Evolutionary conservation across 257 asterid species (phyloP), one percentile per base, ranked within the genome.

Genomic region (Ehretia macrophylla): DNA sequence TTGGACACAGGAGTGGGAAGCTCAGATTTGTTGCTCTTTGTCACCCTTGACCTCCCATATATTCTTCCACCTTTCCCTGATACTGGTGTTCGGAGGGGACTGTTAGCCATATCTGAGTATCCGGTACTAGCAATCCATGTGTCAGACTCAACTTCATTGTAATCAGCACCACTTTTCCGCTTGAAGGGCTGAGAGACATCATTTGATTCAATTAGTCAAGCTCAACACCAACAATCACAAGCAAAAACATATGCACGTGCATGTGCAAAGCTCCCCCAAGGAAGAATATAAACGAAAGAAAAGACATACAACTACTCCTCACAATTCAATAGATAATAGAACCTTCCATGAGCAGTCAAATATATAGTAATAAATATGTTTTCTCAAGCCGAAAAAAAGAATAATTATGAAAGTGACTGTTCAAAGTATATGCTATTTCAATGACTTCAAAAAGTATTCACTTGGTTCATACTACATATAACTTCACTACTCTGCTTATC

Each of bases 41-140:
- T 77, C 55, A 58, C 81, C 79, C 64, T 93, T 52, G 94, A 75
- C 68, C 89, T 85, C 51, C 79, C 75, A 63, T 59, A 62, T 17
- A 67, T 44, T 75, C 80, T 85, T 67, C 88, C 96, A 39, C 86
- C 95, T 78, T 88, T 86, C 45, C 58, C 84, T 51, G 94, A 83
- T 57, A 83, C 95, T 53, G 97, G 94, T 13, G 95, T 83, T 18
- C 73, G 69, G 22, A 83, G 67, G 46, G 96, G 87, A 68, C 89
- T 79, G 72, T 60, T 76, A 35, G 72, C 59, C 58, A 71, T 50
- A 58, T 72, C 72, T 5, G 56, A 72, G 47, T 48, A 70, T 56
- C 81, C 90, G 5, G 91, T 77, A 80, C 79, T 80, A 68, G 85
- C 69, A 58, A 74, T 52, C 76, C 80, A 66, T 64, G 75, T 83